phyloP scores from a whole-genome alignment of 2,329 filamentous ascomycete species.

The Cryphonectria nitschkei region DNA sequence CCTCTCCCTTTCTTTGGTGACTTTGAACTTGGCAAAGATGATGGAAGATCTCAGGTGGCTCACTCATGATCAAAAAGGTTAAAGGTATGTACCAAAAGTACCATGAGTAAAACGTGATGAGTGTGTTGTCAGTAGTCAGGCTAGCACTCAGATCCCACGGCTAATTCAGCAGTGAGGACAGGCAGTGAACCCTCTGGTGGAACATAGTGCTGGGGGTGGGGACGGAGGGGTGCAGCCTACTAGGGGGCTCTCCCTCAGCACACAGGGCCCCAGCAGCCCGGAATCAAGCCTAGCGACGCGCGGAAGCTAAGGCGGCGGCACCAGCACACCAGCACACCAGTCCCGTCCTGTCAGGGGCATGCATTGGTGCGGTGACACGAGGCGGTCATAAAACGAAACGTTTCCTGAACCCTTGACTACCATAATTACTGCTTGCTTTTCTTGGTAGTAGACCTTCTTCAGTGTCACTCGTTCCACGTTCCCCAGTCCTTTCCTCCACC shows the following conservation, averaged over 20 bases:
- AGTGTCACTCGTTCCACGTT: not conserved
- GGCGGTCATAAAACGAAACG: conserved; percentile 9
- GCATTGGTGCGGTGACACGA: not conserved
- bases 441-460: not conserved
- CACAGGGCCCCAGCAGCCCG: not conserved
- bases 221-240: not conserved
- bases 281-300: not conserved
- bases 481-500: not conserved
- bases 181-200: not conserved
- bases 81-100: not conserved
- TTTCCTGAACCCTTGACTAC: not conserved
- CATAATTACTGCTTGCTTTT: not conserved
- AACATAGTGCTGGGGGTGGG: not conserved
- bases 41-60: not conserved
- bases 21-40: not conserved
- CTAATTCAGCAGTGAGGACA: not conserved
- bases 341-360: not conserved
- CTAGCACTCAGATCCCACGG: not conserved
- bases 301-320: conserved; percentile 10
- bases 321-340: not conserved
- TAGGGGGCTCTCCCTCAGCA: not conserved
- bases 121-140: no score
- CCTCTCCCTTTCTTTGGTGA: not conserved
- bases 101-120: no score
- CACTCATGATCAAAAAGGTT: not conserved